Percentiles rank a stretch among this genome's conserved stretches.
These are phyloP conservation scores for Claviceps sp. DNA, from an alignment of 2,329 filamentous ascomycete genomes.

Conservation along the genomic window DNA sequence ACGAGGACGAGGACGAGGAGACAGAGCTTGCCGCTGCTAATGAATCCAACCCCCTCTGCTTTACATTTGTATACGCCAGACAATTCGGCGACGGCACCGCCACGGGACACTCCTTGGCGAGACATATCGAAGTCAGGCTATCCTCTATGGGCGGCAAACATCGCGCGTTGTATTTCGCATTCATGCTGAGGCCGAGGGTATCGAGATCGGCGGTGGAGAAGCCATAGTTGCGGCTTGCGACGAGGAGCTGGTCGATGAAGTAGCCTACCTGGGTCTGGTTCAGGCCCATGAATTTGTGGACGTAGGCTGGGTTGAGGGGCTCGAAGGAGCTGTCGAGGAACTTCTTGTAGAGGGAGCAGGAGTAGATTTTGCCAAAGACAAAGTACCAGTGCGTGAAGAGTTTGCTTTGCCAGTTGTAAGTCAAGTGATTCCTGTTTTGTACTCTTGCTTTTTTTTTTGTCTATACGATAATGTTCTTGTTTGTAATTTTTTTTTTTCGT, in stretches of 20 bases:
- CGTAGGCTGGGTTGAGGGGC: conserved; percentile 14
- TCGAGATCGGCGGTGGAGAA: conserved; percentile 15
- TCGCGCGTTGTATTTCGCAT: conserved; percentile 15
- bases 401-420: conserved; percentile 4
- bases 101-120: conserved; percentile 14
- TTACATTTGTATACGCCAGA: conserved; percentile 12
- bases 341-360: conserved; percentile 11
- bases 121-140: conserved; percentile 15
- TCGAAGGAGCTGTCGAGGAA: conserved; percentile 9
- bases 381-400: conserved; percentile 18
- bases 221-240: conserved; percentile 13
- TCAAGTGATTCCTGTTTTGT: too few species aligned
- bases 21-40: background rate
- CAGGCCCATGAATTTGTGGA: conserved; percentile 21
- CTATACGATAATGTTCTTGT: background rate
- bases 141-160: conserved; percentile 13
- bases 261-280: conserved; percentile 16
- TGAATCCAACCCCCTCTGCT: conserved; percentile 8
- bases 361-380: conserved; percentile 16
- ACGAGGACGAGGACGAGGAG: background rate
- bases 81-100: conserved; percentile 15
- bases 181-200: conserved; percentile 12
- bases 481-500: background rate
- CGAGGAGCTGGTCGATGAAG: conserved; percentile 17
- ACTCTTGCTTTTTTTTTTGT: conserved; percentile 1